Conservation (phyloP, 345 rosid species). For the Orychophragmus violaceus region DNA sequence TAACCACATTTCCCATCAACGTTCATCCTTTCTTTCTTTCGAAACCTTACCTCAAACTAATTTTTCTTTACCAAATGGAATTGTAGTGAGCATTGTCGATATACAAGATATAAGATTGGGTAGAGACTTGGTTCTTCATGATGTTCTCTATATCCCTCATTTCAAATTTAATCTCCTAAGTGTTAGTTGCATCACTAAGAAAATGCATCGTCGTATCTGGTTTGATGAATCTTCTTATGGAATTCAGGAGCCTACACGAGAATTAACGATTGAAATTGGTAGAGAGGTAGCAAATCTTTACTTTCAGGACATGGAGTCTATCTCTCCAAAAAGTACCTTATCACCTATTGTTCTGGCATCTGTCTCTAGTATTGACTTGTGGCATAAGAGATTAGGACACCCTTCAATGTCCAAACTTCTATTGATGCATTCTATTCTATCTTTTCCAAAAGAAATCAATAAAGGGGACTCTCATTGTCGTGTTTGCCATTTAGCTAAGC, state of each 20-base stretch:
- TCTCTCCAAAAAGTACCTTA: neutral
- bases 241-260: too few relatives aligned
- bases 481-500: neutral
- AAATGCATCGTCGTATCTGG: too few relatives aligned
- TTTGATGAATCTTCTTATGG: too few relatives aligned
- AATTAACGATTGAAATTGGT: neutral
- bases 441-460: neutral
- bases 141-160: neutral
- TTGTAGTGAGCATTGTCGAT: neutral
- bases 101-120: rapidly evolving
- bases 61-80: neutral
- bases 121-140: rapidly evolving
- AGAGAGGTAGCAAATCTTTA: neutral
- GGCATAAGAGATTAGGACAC: neutral
- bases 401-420: neutral
- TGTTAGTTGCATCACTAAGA: too few relatives aligned
- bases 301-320: neutral
- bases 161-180: too few relatives aligned
- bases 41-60: neutral
- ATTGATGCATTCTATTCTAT: neutral
- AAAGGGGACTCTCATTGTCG: neutral
- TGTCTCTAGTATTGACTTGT: neutral
- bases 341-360: neutral
- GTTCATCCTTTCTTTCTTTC: neutral
- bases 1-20: neutral